Conservation (phyloP, 2,329 filamentous ascomycete genomes). For the Fusarium devonianum region DNA sequence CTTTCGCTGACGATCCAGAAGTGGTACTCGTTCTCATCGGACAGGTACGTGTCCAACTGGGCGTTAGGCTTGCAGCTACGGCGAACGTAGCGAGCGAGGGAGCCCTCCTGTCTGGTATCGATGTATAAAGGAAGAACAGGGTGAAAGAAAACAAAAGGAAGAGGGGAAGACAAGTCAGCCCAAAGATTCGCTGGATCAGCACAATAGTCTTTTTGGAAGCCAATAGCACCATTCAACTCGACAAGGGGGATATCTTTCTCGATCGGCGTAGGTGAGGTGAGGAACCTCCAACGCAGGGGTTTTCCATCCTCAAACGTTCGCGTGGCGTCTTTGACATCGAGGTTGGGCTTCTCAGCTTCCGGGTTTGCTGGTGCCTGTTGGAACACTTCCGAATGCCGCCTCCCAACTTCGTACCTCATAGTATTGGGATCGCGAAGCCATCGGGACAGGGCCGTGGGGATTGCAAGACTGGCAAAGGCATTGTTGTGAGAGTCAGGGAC, state of each 20-base stretch:
- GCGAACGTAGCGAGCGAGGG: constrained; percentile 84
- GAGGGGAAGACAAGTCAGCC: constrained; percentile 68
- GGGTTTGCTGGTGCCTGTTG: constrained; percentile 56
- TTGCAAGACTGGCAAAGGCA: constrained; percentile 76
- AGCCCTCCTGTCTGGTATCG: constrained; percentile 88
- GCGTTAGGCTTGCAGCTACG: constrained; percentile 92
- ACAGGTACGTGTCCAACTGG: constrained; percentile 84
- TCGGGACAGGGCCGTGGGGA: constrained; percentile 75
- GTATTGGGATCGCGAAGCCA: constrained; percentile 81
- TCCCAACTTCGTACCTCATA: constrained; percentile 72
- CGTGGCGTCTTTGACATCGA: constrained; percentile 59
- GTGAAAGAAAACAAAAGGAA: constrained; percentile 87
- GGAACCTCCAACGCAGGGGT: constrained; percentile 72
- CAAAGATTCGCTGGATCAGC: constrained; percentile 71
- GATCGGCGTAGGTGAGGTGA: constrained; percentile 61
- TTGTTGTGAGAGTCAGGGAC: constrained; percentile 73
- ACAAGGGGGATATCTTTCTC: constrained; percentile 65
- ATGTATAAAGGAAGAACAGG: constrained; percentile 90
- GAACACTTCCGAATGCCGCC: constrained; percentile 73
- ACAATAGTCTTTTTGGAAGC: constrained; percentile 76
- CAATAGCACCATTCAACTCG: constrained; percentile 81
- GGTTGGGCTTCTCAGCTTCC: constrained; percentile 52
- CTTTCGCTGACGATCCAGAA: constrained; percentile 91
- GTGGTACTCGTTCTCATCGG: constrained; percentile 79
- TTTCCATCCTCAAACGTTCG: constrained; percentile 45